Conservation (phyloP, 1,284 basidiomycete genomes). For the Apiotrichum mycotoxinovorans region DNA sequence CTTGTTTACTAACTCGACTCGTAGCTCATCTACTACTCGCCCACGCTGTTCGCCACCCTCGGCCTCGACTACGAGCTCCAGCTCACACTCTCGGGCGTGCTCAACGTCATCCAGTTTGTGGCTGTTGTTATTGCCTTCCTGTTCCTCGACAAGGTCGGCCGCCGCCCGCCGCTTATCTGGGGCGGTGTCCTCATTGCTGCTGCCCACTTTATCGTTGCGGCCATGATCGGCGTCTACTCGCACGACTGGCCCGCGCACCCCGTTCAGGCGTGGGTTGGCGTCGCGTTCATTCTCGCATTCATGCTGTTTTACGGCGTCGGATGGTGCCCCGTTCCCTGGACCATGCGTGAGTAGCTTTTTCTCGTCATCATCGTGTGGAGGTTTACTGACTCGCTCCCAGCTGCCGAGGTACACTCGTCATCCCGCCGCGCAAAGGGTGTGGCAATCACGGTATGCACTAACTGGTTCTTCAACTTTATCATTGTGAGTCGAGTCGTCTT, state of each 20-base stretch:
- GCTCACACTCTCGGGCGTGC: constrained; percentile 37
- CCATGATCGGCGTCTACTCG: constrained; percentile 23
- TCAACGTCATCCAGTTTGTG: constrained; percentile 35
- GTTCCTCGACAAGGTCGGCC: constrained; percentile 40
- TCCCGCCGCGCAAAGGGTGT: constrained; percentile 10
- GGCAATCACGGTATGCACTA: constrained; percentile 13
- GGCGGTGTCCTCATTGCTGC: constrained; percentile 12
- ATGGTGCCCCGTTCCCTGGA: constrained; percentile 19
- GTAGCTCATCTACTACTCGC: constrained; percentile 20
- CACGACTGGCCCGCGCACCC: constrained; percentile 20
- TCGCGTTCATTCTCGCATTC: constrained; percentile 1
- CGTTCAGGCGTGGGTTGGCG: constrained; percentile 14
- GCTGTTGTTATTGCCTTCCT: constrained; percentile 35
- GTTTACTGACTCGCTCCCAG: too few relatives aligned
- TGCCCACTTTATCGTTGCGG: constrained; percentile 26
- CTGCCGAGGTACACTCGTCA: constrained; percentile 12
- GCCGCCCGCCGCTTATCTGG: constrained; percentile 32
- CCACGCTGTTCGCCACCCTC: constrained; percentile 31
- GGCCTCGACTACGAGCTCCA: constrained; percentile 23
- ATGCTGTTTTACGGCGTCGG: not conserved
- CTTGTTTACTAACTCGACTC: too few relatives aligned
- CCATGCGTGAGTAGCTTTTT: too few relatives aligned
- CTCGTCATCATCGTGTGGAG: too few relatives aligned
- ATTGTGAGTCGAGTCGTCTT: too few relatives aligned
- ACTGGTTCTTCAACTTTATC: constrained; percentile 16